Evolutionary conservation across 306 rosid species (phyloP).

Genomic region (Rosa multiflora): DNA sequence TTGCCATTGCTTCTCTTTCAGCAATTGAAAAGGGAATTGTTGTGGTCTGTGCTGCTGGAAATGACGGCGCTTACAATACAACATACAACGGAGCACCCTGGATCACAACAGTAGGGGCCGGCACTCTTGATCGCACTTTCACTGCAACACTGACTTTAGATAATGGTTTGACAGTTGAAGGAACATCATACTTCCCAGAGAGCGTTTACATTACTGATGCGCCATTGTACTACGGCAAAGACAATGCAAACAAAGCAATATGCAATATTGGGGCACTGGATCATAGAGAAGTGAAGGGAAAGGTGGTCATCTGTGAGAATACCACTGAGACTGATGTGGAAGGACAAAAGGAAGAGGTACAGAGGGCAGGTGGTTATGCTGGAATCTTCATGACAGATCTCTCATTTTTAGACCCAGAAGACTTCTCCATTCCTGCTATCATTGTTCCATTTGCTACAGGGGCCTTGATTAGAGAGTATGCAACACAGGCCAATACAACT

Average conservation of each 20-base stretch:
- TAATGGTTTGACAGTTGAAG: background rate
- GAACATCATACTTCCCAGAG: constrained; percentile 8
- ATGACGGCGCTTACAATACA: background rate
- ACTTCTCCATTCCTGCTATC: constrained; percentile 9
- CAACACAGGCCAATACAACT: background rate
- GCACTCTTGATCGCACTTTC: constrained; percentile 4
- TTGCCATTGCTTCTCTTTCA: constrained; percentile 14
- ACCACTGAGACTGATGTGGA: too few relatives aligned
- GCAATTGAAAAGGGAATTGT: constrained; percentile 18
- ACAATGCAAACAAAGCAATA: background rate
- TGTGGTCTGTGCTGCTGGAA: constrained; percentile 12
- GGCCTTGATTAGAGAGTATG: constrained; percentile 4
- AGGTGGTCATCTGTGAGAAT: constrained; percentile 12
- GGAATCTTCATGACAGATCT: constrained; percentile 5
- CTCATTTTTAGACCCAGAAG: background rate
- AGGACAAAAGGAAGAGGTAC: background rate
- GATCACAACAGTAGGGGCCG: constrained; percentile 25
- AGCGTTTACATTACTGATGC: background rate
- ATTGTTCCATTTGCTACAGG: background rate
- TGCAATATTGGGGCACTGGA: background rate
- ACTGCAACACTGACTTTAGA: background rate
- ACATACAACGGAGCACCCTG: constrained; percentile 20
- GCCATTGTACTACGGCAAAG: constrained; percentile 15
- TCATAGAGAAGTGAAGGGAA: constrained; percentile 8
- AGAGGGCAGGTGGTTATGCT: constrained; percentile 5